phyloP scores from a whole-genome alignment of 495 filamentous ascomycete species.

The Talaromyces trachyspermus region DNA sequence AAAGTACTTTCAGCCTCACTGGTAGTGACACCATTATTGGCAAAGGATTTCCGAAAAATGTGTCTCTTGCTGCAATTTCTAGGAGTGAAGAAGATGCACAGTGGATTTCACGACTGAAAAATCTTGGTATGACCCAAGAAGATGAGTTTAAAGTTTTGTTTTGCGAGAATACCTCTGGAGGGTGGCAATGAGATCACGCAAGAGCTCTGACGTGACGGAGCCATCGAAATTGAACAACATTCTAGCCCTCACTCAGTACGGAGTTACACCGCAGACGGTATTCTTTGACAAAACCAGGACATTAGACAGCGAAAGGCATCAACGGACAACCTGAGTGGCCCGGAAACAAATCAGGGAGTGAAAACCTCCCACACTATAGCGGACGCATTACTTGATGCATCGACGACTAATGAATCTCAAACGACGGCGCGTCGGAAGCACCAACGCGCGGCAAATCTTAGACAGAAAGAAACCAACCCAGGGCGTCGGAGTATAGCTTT shows the following conservation, averaged over 20 bases:
- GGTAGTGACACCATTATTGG: constrained; percentile 20
- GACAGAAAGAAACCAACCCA: constrained; percentile 40
- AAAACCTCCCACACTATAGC: constrained; percentile 72
- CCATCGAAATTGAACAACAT: constrained; percentile 56
- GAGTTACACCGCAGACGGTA: constrained; percentile 76
- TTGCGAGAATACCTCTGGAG: constrained; percentile 92
- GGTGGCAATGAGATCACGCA: constrained; percentile 60
- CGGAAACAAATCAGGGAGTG: constrained; percentile 23
- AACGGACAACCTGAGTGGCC: constrained; percentile 14
- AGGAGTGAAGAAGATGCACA: constrained; percentile 95
- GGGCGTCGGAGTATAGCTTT: constrained; percentile 13
- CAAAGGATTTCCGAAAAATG: constrained; percentile 19
- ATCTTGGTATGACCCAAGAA: constrained; percentile 71
- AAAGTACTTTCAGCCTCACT: constrained; percentile 58
- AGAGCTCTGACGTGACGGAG: constrained; percentile 29
- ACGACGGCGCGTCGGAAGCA: constrained; percentile 48
- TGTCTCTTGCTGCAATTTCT: constrained; percentile 30
- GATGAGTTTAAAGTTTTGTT: constrained; percentile 88
- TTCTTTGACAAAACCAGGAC: constrained; percentile 74
- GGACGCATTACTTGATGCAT: constrained; percentile 88
- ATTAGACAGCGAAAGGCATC: constrained; percentile 35
- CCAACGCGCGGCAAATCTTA: constrained; percentile 36
- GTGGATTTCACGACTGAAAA: constrained; percentile 79
- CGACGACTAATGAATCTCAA: constrained; percentile 73
- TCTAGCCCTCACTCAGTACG: constrained; percentile 60